Base-by-base conservation (phyloP, 2,329 filamentous ascomycete genomes). In the Monosporascus sp. region DNA sequence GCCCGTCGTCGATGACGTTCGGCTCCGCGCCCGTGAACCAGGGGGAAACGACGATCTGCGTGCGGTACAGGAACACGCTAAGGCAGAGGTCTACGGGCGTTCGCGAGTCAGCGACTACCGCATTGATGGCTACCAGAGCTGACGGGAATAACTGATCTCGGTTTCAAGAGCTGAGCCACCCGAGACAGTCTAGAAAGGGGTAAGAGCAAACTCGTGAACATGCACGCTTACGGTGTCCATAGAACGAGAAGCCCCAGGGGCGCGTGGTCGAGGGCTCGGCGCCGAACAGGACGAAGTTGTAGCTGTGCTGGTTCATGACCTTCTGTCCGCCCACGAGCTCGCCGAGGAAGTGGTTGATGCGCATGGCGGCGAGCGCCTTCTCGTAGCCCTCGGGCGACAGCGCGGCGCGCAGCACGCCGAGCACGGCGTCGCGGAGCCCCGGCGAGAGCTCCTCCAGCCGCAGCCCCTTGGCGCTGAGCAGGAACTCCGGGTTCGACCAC, bases 11-110 rank as follows among this genome's bases (percentile, higher is more conserved):
- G 60, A 91, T 88, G 37, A 84, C 63, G 61, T 92, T 90, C 0
- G 89, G 89, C 68, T 93, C 89, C 0, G 89, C 89, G 51, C 89
- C 89, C 0, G 87, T 90, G 69, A 93, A 93, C 70, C 84, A 89
- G 0, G 89, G 89, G 0, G 82, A 83, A 3, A 90, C 75, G 45
- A 90, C 73, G 48, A 90, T 83, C 65, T 90, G 85, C 0, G 72
- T 69, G 35, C 75, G 75, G 63, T 84, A 80, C 52, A 91, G 75
- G 64, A 91, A 87, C 22, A 88, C 77, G 61, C 84, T 85, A 2
- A 92, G 75, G 59, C 87, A 90, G 2, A 93, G 75, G 60, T 93
- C 31, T 35, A 14, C 31, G 9, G 31, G 11, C 31, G 31, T 14
- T 14, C 31, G 14, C 5, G 11, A 14, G 31, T 35, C 31, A 35